A percentile compares a stretch with the other conserved stretches of the same genome.
These are phyloP conservation scores for Aureobasidium leucospermi DNA, from an alignment of 2,329 filamentous ascomycete species.

Conservation along the genomic window DNA sequence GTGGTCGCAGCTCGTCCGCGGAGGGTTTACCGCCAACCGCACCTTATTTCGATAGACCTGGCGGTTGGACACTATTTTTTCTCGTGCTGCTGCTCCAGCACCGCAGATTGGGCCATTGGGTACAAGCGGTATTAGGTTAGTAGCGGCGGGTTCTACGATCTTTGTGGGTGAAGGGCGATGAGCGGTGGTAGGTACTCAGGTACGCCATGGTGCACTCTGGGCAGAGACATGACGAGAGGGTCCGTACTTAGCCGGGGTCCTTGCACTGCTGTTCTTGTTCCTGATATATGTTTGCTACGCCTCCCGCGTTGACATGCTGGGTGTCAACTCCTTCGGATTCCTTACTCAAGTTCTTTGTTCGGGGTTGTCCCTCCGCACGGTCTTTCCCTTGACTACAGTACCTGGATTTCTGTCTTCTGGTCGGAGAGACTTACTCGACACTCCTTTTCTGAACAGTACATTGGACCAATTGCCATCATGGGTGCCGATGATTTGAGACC, in stretches of 20 bases:
- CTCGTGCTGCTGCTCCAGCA: no score
- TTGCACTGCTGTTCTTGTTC: not conserved
- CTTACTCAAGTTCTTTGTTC: not conserved
- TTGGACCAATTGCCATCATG: not conserved
- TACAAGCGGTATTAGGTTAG: not conserved
- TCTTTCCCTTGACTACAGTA: not conserved
- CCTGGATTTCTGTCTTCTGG: not conserved
- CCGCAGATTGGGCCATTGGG: no score
- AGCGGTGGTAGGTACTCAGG: not conserved
- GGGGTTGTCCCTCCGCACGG: not conserved
- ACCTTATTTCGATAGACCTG: slow-evolving; percentile 1
- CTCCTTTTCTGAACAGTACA: not conserved
- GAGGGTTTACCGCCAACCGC: not conserved
- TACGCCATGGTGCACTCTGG: not conserved
- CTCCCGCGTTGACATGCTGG: not conserved
- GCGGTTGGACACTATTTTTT: not conserved
- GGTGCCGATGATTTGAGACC: not conserved
- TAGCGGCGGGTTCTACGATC: not conserved
- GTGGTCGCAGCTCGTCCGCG: slow-evolving; percentile 6
- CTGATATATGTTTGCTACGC: not conserved
- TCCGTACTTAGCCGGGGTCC: not conserved
- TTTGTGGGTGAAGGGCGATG: not conserved
- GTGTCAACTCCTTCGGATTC: not conserved
- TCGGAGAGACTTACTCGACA: not conserved
- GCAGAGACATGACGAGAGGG: not conserved